Base-by-base conservation (phyloP, 495 filamentous ascomycete genomes). In the Lophiotrema nucula region DNA sequence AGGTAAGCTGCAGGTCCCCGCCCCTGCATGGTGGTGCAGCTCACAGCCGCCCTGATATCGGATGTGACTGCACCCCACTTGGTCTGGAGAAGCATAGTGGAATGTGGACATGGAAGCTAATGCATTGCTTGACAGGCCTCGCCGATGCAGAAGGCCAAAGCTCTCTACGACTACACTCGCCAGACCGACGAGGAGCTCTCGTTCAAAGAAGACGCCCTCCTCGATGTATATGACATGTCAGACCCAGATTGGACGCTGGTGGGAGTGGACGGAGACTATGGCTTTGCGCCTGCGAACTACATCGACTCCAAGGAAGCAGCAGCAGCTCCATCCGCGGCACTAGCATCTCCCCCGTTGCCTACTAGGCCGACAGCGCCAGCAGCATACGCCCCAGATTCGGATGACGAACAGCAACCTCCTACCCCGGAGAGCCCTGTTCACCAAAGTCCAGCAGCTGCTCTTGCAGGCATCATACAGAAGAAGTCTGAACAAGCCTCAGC, bases 171-270 rank as follows among this genome's bases (percentile, higher is more conserved):
- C 70, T 99, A 99, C 73, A 89, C 88, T 31, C 81, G 90, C 51
- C 93, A 99, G 74, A 99, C 93, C 44, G 95, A 99, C 68, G 93
- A 97, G 71, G 93, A 99, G 74, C 79, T 99, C 23, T 96, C 92
- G 23, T 96, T 99, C 70, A 81, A 88, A 39, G 92, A 99, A 78
- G 91, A 96, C 72, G 84, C 88, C 23, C 72, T 82, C 47, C 76
- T 99, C 37, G 73, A 85, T 47, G 90, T 97, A 25, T 97, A 88
- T 69, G 93, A 99, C 67, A 86, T 79, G 12, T 86, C 89, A 6
- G 93, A 97, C 73, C 91, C 91, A 16, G 93, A 97, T 71, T 99
- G 93, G 93, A 95, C 90, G 56, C 78, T 99, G 23, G 92, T 95
- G 19, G 92, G 92, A 0, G 75, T 82, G 41, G 83, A 90, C 65